phyloP scores from a whole-genome alignment of 345 rosid genomes.

The Rhodamnia argentea region DNA sequence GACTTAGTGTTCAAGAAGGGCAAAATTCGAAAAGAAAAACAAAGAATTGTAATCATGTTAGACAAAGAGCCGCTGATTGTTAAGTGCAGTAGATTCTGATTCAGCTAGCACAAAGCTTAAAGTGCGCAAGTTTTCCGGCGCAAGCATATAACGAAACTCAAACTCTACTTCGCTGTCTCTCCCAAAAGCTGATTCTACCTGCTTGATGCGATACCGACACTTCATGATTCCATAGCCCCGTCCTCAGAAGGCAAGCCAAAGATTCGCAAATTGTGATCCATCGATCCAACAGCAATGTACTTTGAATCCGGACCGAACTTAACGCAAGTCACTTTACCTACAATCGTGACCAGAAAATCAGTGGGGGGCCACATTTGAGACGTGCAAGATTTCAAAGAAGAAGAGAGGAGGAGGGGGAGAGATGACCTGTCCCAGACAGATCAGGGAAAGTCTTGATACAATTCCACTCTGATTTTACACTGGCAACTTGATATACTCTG shows the following conservation, averaged over 20 bases:
- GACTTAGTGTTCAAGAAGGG: background rate
- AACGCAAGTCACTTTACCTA: slow-evolving; percentile 62
- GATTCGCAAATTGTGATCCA: slow-evolving; percentile 83
- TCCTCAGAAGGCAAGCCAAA: slow-evolving; percentile 67
- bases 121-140: background rate
- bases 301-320: slow-evolving; percentile 84
- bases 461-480: slow-evolving; percentile 93
- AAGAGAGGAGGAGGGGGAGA: background rate
- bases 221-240: slow-evolving; percentile 33
- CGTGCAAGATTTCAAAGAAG: background rate
- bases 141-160: background rate
- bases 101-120: background rate
- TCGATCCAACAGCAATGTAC: slow-evolving; percentile 78
- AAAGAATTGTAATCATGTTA: background rate
- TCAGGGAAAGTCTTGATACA: slow-evolving; percentile 84
- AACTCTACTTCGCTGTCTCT: background rate
- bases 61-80: background rate
- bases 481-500: slow-evolving; percentile 85
- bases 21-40: background rate
- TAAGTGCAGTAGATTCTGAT: background rate
- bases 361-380: background rate
- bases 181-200: background rate
- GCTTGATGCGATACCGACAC: background rate
- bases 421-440: slow-evolving; percentile 83
- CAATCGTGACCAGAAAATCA: background rate